Conservation (phyloP, 169 alveolate species). For the Plasmodium chabaudi region DNA sequence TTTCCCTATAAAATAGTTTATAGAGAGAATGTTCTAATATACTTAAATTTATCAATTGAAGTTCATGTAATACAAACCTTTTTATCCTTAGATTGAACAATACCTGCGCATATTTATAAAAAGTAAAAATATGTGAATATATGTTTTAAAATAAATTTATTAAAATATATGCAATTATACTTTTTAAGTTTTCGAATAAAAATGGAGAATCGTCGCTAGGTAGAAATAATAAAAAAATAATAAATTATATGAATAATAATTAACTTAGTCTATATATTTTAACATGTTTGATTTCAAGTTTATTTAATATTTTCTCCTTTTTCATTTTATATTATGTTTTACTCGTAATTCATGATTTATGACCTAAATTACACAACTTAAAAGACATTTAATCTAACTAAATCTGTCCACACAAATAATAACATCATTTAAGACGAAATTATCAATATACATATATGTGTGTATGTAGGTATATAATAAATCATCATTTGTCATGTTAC, state of each 20-base stretch:
- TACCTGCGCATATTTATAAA: slow-evolving; percentile 14
- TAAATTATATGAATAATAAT: background rate
- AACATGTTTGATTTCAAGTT: background rate
- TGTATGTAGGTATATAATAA: no score
- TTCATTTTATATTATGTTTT: background rate
- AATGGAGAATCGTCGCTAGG: slow-evolving; percentile 68
- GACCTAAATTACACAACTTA: background rate
- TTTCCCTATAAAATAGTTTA: slow-evolving; percentile 35
- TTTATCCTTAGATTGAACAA: slow-evolving; percentile 18
- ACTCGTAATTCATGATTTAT: slow-evolving; percentile 7
- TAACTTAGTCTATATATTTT: background rate
- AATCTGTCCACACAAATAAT: background rate
- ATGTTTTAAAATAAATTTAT: background rate
- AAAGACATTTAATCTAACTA: background rate
- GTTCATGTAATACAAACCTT: slow-evolving; percentile 18
- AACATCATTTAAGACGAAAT: no score
- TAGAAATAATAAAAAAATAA: slow-evolving; percentile 9
- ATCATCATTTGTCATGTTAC: no score
- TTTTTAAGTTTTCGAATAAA: slow-evolving; percentile 40
- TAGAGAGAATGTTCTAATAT: background rate
- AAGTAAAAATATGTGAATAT: slow-evolving; percentile 20
- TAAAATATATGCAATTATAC: slow-evolving; percentile 23
- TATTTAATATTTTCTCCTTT: background rate
- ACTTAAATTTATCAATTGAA: background rate
- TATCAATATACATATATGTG: no score